Percentiles rank a stretch among this genome's conserved stretches.
phyloP scores from a whole-genome alignment of 2,329 filamentous ascomycete species.

The Hymenoscyphus scutula region DNA sequence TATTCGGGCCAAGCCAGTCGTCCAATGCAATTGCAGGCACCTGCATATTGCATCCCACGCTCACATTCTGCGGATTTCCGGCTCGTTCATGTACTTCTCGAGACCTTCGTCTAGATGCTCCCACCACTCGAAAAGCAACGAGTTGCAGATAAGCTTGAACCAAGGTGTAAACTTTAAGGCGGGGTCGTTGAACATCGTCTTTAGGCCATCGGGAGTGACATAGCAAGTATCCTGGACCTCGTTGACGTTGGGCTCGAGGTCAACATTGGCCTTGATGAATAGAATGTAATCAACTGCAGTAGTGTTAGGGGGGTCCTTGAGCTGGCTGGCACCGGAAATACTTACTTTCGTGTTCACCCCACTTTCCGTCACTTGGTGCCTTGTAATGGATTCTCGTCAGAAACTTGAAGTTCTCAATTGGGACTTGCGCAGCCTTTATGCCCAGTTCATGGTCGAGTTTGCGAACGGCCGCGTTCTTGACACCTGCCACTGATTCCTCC shows the following conservation, averaged over 20 bases:
- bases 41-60: slow-evolving; percentile 1
- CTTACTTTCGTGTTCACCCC: slow-evolving; percentile 98
- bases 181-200: slow-evolving; percentile 79
- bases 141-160: slow-evolving; percentile 99
- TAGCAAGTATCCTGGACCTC: slow-evolving; percentile 85
- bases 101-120: slow-evolving; percentile 75
- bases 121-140: slow-evolving; percentile 99
- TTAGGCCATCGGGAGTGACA: slow-evolving; percentile 78
- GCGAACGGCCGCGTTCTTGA: slow-evolving; percentile 86
- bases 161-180: slow-evolving; percentile 88
- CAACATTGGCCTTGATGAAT: slow-evolving; percentile 93
- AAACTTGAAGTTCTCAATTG: slow-evolving; percentile 87
- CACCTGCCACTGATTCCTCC: slow-evolving; percentile 75
- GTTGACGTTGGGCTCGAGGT: slow-evolving; percentile 78
- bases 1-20: neutral
- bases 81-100: slow-evolving; percentile 83
- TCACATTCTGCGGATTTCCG: slow-evolving; percentile 81
- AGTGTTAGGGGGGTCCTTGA: slow-evolving; percentile 15
- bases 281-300: slow-evolving; percentile 90
- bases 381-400: slow-evolving; percentile 98
- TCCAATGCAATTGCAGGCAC: slow-evolving; percentile 1
- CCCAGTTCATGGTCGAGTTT: slow-evolving; percentile 95
- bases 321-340: slow-evolving; percentile 23
- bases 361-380: slow-evolving; percentile 93
- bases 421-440: slow-evolving; percentile 85